These are phyloP conservation scores for Phlyctochytrium planicorne DNA, from an alignment of 192 early-diverging fungal genomes.

Conservation along the genomic window DNA sequence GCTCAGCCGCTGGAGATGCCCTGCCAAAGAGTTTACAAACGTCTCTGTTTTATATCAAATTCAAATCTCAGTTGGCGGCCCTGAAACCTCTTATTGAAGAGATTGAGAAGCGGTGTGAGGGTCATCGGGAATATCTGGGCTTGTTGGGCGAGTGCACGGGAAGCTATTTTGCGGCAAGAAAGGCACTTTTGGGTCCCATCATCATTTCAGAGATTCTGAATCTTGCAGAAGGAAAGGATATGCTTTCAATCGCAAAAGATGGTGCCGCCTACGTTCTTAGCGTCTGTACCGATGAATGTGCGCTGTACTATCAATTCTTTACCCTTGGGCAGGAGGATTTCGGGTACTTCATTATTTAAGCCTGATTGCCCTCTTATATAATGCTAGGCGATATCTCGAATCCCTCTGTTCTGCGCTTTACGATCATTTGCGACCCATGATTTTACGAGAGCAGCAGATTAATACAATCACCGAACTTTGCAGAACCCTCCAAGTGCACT, in stretches of 20 bases:
- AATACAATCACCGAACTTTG: conserved; percentile 82
- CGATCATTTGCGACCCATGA: conserved; percentile 81
- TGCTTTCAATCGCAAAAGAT: conserved; percentile 57
- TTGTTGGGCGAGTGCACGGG: conserved; percentile 73
- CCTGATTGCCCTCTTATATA: background rate
- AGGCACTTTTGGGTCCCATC: conserved; percentile 64
- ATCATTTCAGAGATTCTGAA: conserved; percentile 58
- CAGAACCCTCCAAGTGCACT: conserved; percentile 62
- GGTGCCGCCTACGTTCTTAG: conserved; percentile 84
- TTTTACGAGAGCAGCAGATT: conserved; percentile 83
- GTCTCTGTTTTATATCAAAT: conserved; percentile 77
- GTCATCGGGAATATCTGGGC: conserved; percentile 69
- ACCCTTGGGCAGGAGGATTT: conserved; percentile 69
- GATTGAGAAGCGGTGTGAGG: conserved; percentile 69
- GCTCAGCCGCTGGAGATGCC: background rate
- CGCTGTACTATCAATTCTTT: conserved; percentile 81
- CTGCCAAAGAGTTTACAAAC: conserved; percentile 30
- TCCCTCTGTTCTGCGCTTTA: conserved; percentile 71
- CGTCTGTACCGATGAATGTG: conserved; percentile 81
- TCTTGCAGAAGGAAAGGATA: conserved; percentile 31
- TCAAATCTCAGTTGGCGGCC: conserved; percentile 62
- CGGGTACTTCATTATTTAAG: conserved; percentile 39
- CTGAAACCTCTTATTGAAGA: conserved; percentile 68
- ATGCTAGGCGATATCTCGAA: conserved; percentile 70
- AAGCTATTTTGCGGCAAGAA: conserved; percentile 74